These are phyloP conservation scores for Yamadazyma akitaensis DNA, from an alignment of 805 yeast genomes.

Conservation along the genomic window DNA sequence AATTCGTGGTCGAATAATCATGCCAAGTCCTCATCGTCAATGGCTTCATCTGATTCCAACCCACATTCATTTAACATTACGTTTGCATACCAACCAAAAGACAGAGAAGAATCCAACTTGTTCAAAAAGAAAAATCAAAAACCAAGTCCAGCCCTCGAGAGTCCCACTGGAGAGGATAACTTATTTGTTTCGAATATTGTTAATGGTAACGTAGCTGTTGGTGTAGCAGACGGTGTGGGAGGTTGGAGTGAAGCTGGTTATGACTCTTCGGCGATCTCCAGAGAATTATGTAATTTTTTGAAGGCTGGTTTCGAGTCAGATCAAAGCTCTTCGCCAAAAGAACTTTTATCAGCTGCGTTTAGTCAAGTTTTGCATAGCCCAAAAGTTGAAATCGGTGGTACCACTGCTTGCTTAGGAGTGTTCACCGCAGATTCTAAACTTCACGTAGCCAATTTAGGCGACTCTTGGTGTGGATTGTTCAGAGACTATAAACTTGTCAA, in stretches of 20 bases:
- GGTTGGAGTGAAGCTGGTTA: constrained; percentile 94
- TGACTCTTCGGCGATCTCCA: constrained; percentile 82
- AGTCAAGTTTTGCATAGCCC: constrained; percentile 48
- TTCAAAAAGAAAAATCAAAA: constrained; percentile 28
- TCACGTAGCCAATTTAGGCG: constrained; percentile 81
- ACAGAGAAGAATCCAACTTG: constrained; percentile 50
- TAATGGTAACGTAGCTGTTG: constrained; percentile 52
- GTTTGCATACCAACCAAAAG: constrained; percentile 74
- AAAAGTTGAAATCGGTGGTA: constrained; percentile 82
- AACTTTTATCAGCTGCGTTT: constrained; percentile 57
- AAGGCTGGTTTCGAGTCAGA: constrained; percentile 29
- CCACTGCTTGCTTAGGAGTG: constrained; percentile 86
- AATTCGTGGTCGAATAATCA: constrained; percentile 17
- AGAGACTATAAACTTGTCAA: constrained; percentile 58
- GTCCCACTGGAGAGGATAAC: constrained; percentile 74
- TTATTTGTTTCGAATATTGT: constrained; percentile 47
- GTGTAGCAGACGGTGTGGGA: constrained; percentile 96
- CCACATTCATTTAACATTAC: constrained; percentile 48
- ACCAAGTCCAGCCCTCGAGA: constrained; percentile 38
- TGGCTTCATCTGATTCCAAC: constrained; percentile 9
- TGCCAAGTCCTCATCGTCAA: constrained; percentile 10
- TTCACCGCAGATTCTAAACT: constrained; percentile 55
- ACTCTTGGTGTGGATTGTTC: constrained; percentile 90
- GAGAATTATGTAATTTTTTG: constrained; percentile 67
- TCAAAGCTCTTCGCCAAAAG: constrained; percentile 33